phyloP scores from a whole-genome alignment of 345 rosid genomes.

The Eucalyptus pumila region DNA sequence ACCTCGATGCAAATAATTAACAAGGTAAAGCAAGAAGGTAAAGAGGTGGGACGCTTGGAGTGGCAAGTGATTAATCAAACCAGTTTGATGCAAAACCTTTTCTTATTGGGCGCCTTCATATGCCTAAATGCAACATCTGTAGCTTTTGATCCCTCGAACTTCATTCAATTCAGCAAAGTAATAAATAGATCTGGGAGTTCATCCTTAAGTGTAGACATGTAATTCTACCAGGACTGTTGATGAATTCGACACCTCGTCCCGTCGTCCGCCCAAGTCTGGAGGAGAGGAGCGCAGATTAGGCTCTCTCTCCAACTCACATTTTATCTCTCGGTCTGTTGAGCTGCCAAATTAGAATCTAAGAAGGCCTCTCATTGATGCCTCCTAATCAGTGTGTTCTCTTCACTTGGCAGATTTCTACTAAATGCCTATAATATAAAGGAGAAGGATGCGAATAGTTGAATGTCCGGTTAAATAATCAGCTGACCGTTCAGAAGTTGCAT shows the following conservation, averaged over 20 bases:
- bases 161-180: neutral
- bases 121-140: neutral
- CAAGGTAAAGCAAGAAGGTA: neutral
- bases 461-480: neutral
- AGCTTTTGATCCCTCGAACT: neutral
- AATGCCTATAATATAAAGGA: neutral
- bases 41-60: neutral
- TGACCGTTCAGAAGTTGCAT: neutral
- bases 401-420: neutral
- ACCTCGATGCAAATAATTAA: neutral
- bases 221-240: neutral
- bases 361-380: neutral
- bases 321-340: neutral
- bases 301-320: neutral
- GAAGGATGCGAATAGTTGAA: neutral
- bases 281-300: neutral
- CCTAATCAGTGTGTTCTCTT: neutral
- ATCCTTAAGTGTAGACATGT: neutral
- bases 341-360: neutral
- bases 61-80: neutral
- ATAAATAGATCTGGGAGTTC: neutral
- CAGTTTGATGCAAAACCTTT: neutral
- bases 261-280: neutral
- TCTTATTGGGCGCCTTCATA: neutral
- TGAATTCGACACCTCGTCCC: neutral